Evolutionary conservation across 2,329 filamentous ascomycete genomes (phyloP).

Genomic region (Penicillium sp.): DNA sequence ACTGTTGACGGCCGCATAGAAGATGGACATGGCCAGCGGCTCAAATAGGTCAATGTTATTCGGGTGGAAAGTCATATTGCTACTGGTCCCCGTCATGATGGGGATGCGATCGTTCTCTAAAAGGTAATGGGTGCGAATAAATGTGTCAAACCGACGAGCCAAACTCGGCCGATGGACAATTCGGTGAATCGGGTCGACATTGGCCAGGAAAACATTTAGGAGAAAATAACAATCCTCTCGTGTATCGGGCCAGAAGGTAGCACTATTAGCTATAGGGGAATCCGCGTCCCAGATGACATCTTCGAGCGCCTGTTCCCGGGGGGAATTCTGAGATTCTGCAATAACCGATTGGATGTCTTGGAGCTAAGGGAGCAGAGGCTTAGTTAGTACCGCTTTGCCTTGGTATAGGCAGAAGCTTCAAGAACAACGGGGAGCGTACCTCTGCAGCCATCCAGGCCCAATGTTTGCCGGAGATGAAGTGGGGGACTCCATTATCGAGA

Average conservation of each 20-base stretch:
- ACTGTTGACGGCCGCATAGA: background rate
- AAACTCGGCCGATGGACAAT: background rate
- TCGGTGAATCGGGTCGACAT: background rate
- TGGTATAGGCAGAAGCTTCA: background rate
- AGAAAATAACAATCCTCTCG: background rate
- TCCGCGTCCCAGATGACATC: background rate
- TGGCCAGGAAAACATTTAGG: background rate
- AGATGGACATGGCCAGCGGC: background rate
- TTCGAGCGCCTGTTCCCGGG: background rate
- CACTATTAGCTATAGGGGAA: rapidly evolving
- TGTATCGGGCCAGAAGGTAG: background rate
- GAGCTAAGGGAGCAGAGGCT: background rate
- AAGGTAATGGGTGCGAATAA: background rate
- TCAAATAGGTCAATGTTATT: background rate
- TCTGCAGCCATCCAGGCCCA: background rate
- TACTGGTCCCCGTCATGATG: background rate
- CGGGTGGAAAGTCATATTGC: background rate
- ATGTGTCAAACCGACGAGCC: background rate
- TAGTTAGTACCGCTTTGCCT: background rate
- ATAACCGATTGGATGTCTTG: background rate
- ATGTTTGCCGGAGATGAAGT: background rate
- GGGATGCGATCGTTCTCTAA: background rate
- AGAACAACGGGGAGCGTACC: background rate
- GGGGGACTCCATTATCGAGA: background rate
- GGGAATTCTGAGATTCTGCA: background rate